These are phyloP conservation scores for Cytospora schulzeri DNA, from an alignment of 2,329 filamentous ascomycete genomes.

Conservation along the genomic window DNA sequence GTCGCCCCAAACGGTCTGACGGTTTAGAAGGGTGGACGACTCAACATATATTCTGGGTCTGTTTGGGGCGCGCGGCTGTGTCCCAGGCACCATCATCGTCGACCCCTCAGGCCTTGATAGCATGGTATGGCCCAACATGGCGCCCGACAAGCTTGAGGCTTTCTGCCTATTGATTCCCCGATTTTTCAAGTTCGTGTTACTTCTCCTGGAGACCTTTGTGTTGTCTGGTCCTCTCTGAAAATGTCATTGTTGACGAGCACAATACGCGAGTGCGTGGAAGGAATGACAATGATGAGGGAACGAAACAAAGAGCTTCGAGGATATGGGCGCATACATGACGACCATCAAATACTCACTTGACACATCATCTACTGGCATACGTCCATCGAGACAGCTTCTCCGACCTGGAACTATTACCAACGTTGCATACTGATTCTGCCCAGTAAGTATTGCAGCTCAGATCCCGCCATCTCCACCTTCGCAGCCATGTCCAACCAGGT, in stretches of 20 bases:
- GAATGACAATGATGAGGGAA: not conserved
- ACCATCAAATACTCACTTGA: not conserved
- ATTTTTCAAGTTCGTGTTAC: too few species aligned
- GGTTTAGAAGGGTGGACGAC: not conserved
- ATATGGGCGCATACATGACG: not conserved
- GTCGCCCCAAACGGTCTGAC: too few species aligned
- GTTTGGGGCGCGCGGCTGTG: not conserved
- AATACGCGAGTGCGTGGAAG: not conserved
- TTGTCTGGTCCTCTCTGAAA: not conserved
- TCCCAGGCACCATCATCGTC: not conserved
- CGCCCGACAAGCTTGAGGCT: not conserved
- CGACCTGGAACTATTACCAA: too few species aligned
- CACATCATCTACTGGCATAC: not conserved
- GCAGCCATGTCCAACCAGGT: not conserved
- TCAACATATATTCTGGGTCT: not conserved
- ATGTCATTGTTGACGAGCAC: not conserved
- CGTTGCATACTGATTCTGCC: not conserved
- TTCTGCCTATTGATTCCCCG: not conserved
- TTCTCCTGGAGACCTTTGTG: not conserved
- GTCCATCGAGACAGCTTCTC: too few species aligned
- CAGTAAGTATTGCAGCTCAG: not conserved
- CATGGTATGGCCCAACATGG: too few species aligned
- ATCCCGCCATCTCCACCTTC: not conserved
- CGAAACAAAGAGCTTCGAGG: not conserved
- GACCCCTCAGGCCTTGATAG: not conserved